These are phyloP conservation scores for Pisolithus microcarpus DNA, from an alignment of 768 basidiomycete genomes.

Conservation along the genomic window DNA sequence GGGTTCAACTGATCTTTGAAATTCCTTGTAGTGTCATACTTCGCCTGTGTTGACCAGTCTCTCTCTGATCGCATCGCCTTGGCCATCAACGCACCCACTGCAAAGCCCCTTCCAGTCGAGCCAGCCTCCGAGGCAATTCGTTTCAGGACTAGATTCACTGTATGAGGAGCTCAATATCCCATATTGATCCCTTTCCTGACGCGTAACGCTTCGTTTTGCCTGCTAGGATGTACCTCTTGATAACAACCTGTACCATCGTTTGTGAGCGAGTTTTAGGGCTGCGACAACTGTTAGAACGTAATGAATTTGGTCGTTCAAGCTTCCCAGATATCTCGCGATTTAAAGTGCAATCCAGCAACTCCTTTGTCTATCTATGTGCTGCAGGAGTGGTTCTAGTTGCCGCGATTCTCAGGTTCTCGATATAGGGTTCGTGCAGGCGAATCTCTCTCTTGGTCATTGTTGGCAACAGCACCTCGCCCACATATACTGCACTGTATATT, in stretches of 20 bases:
- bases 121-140: slow-evolving; percentile 50
- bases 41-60: slow-evolving; percentile 69
- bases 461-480: background rate
- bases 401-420: background rate
- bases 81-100: slow-evolving; percentile 53
- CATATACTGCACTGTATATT: too few relatives aligned
- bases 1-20: background rate
- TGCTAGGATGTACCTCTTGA: background rate
- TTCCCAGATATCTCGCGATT: background rate
- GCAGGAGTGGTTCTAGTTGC: background rate
- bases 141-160: slow-evolving; percentile 31
- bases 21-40: slow-evolving; percentile 54
- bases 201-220: too few relatives aligned
- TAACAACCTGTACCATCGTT: background rate
- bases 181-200: background rate
- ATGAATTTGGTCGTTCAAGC: background rate
- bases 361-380: background rate
- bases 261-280: background rate
- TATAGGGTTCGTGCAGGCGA: background rate
- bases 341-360: background rate
- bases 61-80: slow-evolving; percentile 75
- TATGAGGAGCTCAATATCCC: background rate
- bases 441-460: background rate
- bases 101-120: slow-evolving; percentile 55
- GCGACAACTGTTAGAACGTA: background rate